A percentile compares a stretch with the other conserved stretches of the same genome.
phyloP scores from a whole-genome alignment of 495 filamentous ascomycete species.

The Hypoxylon fuscum region DNA sequence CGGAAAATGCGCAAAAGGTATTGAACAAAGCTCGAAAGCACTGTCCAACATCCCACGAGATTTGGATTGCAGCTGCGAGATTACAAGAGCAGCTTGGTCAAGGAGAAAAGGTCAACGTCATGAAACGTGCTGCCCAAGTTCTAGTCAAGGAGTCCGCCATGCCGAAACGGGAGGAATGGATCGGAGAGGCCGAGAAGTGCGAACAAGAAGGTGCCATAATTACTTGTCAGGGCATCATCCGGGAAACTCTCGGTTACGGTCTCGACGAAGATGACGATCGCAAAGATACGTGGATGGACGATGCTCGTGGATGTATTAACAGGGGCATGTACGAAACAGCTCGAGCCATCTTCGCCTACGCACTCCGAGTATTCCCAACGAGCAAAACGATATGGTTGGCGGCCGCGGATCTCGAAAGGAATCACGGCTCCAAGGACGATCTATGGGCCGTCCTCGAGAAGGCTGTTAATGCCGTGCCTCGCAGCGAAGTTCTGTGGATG shows the following conservation, averaged over 20 bases:
- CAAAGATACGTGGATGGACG: constrained; percentile 93
- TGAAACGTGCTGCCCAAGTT: constrained; percentile 93
- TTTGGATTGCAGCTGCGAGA: constrained; percentile 94
- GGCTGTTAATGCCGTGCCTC: constrained; percentile 90
- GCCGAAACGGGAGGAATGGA: constrained; percentile 97
- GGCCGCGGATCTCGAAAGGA: constrained; percentile 89
- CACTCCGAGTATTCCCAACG: constrained; percentile 84
- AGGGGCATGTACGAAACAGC: constrained; percentile 88
- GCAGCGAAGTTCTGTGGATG: constrained; percentile 92
- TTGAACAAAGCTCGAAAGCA: constrained; percentile 95
- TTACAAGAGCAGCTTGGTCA: constrained; percentile 90
- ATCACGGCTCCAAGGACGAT: constrained; percentile 85
- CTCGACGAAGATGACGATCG: constrained; percentile 97
- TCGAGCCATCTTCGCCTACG: constrained; percentile 91
- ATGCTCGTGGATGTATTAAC: constrained; percentile 80
- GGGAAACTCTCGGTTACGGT: constrained; percentile 91
- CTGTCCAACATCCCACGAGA: constrained; percentile 86
- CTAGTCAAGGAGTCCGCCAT: constrained; percentile 92
- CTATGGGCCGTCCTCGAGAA: constrained; percentile 88
- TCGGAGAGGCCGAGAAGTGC: constrained; percentile 91
- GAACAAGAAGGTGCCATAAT: constrained; percentile 90
- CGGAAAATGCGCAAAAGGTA: constrained; percentile 90
- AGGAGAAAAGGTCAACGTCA: constrained; percentile 79
- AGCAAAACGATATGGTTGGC: constrained; percentile 86
- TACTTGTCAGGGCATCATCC: constrained; percentile 87